Base-by-base conservation (phyloP, 768 basidiomycete genomes). In the Lyophyllum semitale region DNA sequence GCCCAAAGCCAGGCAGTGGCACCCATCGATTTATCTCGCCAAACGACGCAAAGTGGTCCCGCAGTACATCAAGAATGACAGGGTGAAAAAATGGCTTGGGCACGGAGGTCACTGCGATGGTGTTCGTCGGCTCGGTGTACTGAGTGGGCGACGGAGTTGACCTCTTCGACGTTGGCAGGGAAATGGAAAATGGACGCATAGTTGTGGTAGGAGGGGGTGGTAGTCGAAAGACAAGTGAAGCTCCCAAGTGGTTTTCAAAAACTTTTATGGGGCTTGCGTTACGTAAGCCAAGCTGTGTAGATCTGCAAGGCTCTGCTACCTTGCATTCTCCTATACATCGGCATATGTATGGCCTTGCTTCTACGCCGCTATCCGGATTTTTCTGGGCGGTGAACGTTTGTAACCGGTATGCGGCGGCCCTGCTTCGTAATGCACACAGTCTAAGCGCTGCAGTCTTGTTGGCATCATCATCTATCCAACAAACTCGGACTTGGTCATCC, bases 21-120 rank as follows among this genome's bases (percentile, higher is more conserved):
- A 90, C 92, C 95, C 95, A 99, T 62, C 88, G 82, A 63, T 90
- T 86, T n/a, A 99, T 84, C 23, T 79, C 73, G 17, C 97, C 96
- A 61, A 88, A 95, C 2, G 77, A 65, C 3, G 75, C 76, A 66
- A 98, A 98, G 66, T 95, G 88, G 20, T 77, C 71, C 38, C 75
- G 79, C 22, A 98, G 76, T 17, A 89, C 81, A 11, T 80, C 71
- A 22, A 94, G 77, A 56, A 90, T 79, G 0, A 79, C 63, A 6
- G 88, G 85, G 32, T 87, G 79, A 74, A 98, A 96, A 69, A 95
- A 92, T 1, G 80, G 73, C 30, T 76, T 80, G 3, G 94, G 92
- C 0, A 98, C 72, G 2, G 83, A 79, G 1, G 95, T 86, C 46
- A 98, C 80, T 37, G 93, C 81, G 27, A 98, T 77, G 0, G 95